Conservation (phyloP, 108 stramenopile species). For the Conticribra weissflogii region DNA sequence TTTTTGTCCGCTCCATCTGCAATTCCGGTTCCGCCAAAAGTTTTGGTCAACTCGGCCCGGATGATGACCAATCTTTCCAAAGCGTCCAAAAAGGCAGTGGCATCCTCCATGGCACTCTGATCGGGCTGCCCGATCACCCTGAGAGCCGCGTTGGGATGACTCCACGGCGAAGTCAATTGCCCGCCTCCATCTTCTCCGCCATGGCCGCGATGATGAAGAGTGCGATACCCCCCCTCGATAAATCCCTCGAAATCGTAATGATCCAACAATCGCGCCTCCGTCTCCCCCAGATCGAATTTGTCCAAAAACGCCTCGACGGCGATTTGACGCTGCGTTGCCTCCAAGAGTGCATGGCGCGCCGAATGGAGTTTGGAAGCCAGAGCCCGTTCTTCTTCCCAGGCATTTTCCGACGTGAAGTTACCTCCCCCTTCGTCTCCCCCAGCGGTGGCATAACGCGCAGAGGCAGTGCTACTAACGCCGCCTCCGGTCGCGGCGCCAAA, state of each 20-base stretch:
- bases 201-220: not conserved
- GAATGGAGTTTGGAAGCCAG: constrained; percentile 54
- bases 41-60: constrained; percentile 62
- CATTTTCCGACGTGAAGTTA: not conserved
- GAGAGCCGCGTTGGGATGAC: constrained; percentile 26
- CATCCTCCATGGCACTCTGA: constrained; percentile 50
- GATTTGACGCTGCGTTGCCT: constrained; percentile 54
- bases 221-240: constrained; percentile 2
- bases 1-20: constrained; percentile 7
- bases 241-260: constrained; percentile 77
- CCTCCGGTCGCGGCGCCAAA: not conserved
- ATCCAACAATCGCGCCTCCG: constrained; percentile 78
- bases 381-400: constrained; percentile 63
- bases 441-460: not conserved
- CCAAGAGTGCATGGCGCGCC: constrained; percentile 57
- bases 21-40: constrained; percentile 56
- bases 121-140: constrained; percentile 18
- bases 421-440: constrained; percentile 29
- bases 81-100: constrained; percentile 71
- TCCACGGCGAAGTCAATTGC: constrained; percentile 25
- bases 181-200: constrained; percentile 13
- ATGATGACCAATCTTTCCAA: constrained; percentile 73
- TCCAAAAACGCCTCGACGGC: constrained; percentile 81
- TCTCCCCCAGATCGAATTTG: constrained; percentile 78
- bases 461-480: constrained; percentile 3